A percentile compares a stretch with the other conserved stretches of the same genome.
Evolutionary conservation across 495 filamentous ascomycete genomes (phyloP).

Genomic region (Halenospora varia): DNA sequence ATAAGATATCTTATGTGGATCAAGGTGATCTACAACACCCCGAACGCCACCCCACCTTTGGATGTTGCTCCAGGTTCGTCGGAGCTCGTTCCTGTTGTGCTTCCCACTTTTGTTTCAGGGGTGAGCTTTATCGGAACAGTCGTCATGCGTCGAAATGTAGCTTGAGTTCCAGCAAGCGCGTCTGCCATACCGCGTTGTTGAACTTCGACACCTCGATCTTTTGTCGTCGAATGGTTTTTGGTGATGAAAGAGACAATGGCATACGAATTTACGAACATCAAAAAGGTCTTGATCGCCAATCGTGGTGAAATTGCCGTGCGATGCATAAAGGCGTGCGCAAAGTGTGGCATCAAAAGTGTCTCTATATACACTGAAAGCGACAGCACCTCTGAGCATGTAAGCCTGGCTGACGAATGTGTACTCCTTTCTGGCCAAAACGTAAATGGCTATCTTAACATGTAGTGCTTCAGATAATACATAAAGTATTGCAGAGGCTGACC

Average conservation of each 20-base stretch:
- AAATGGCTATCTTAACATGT: conserved; percentile 46
- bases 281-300: conserved; percentile 38
- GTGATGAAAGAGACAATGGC: not conserved
- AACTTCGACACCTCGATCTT: not conserved
- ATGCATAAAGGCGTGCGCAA: conserved; percentile 37
- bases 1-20: not conserved
- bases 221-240: not conserved
- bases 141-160: no score
- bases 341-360: conserved; percentile 43
- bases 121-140: no score
- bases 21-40: not conserved
- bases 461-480: not conserved
- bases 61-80: no score
- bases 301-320: conserved; percentile 56
- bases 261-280: conserved; percentile 13
- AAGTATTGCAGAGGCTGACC: not conserved
- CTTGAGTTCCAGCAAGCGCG: no score
- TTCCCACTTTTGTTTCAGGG: no score
- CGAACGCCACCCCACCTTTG: not conserved
- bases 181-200: no score
- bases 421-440: conserved; percentile 40
- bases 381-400: conserved; percentile 50
- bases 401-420: conserved; percentile 47
- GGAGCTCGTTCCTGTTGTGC: no score
- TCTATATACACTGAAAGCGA: conserved; percentile 53